Evolutionary conservation across 371 early-diverging fungal species (phyloP).

Genomic region (Haplosporangium sp.): DNA sequence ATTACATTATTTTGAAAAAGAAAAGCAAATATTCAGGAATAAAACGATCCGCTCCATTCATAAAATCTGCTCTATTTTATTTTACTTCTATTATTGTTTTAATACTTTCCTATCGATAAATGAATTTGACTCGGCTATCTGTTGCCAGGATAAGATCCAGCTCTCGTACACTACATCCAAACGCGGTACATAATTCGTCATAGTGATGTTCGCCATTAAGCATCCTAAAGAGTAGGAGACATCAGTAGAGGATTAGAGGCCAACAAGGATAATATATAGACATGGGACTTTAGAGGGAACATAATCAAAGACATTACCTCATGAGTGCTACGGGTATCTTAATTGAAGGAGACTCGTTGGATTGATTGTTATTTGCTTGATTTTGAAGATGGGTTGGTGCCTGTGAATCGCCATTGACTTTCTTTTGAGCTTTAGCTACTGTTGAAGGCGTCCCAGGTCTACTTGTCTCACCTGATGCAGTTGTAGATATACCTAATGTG

Average conservation of each 20-base stretch:
- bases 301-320: slow-evolving; percentile 17
- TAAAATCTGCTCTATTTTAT: not conserved
- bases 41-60: slow-evolving; percentile 26
- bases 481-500: not conserved
- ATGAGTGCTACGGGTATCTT: slow-evolving; percentile 36
- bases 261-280: not conserved
- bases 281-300: not conserved
- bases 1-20: slow-evolving; percentile 1
- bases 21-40: slow-evolving; percentile 21
- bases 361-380: not conserved
- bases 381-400: slow-evolving; percentile 21
- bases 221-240: slow-evolving; percentile 26
- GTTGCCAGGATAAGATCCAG: slow-evolving; percentile 63
- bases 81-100: slow-evolving; percentile 7
- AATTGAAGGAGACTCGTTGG: slow-evolving; percentile 16
- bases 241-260: not conserved
- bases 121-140: slow-evolving; percentile 51
- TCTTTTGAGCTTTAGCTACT: slow-evolving; percentile 10
- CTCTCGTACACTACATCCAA: slow-evolving; percentile 71
- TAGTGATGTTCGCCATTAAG: slow-evolving; percentile 80
- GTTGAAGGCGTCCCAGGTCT: not conserved
- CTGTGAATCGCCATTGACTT: slow-evolving; percentile 23
- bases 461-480: slow-evolving; percentile 16
- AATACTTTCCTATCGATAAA: slow-evolving; percentile 29
- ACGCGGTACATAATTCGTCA: slow-evolving; percentile 77